Evolutionary conservation across 2,329 filamentous ascomycete species (phyloP), one percentile per base, ranked within the genome.

Genomic region (Parastagonospora avenae): DNA sequence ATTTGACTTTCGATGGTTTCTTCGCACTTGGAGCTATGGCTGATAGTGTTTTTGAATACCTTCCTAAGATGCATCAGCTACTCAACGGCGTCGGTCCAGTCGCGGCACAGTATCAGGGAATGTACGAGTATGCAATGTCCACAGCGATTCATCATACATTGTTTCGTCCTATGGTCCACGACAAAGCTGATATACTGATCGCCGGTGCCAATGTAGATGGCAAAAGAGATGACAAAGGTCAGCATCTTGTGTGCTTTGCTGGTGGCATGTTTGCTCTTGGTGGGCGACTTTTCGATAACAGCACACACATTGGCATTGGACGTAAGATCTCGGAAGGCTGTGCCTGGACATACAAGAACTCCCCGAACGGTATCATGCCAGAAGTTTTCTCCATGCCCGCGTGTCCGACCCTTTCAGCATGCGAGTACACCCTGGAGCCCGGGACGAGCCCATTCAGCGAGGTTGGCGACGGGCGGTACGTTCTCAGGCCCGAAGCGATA

Each of bases 181-280:
- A 76, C 12, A 70, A 77, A 4, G 68, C 69, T 4, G 77, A 81
- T 50, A 75, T 82, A 28, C 67, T 82, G 1, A 63, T 80, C 16
- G 68, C 76, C 10, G 78, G 78, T n/a, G 71, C 73, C 29, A 73
- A 68, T 24, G 70, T 72, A 0, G 63, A 67, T 39, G 58, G 48
- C 48, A 47, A 59, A 24, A 64, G 59, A 14, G 69, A 76, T 11
- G 77, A 82, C 24, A 77, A 84, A 57, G 79, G 79, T 8, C 79
- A 83, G 45, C 84, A 86, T 67, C 75, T 86, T 11, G 77, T 76
- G 14, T 87, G 84, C 71, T 86, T 83, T 62, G 76, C 80, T 4
- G 84, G 84, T 8, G 84, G 83, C 37, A 86, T 86, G 83, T 80
- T 85, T 51, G 83, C 79, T 1, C 71, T 86, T 1, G 84, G 83